Evolutionary conservation across 495 filamentous ascomycete genomes (phyloP).

Genomic region (Xylaria grammica): DNA sequence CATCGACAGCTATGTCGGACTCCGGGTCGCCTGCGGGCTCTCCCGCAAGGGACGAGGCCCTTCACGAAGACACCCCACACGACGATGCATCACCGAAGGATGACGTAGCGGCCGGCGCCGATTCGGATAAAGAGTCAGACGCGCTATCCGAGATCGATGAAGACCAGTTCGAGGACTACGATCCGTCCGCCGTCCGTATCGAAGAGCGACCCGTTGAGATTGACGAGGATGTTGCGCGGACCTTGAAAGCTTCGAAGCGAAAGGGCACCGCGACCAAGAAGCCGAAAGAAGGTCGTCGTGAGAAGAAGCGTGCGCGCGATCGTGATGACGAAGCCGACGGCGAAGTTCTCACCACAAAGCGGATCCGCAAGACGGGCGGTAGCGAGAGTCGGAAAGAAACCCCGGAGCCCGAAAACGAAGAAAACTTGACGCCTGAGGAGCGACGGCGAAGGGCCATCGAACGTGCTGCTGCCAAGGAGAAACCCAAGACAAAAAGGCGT

Average conservation of each 20-base stretch:
- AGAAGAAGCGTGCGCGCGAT: slow-evolving; percentile 69
- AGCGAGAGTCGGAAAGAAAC: slow-evolving; percentile 52
- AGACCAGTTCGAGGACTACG: slow-evolving; percentile 88
- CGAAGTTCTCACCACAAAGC: slow-evolving; percentile 56
- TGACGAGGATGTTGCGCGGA: slow-evolving; percentile 81
- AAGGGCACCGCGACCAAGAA: slow-evolving; percentile 74
- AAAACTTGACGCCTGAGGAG: slow-evolving; percentile 68
- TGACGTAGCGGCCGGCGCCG: slow-evolving; percentile 45
- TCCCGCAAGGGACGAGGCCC: slow-evolving; percentile 30
- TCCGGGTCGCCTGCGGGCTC: slow-evolving; percentile 37
- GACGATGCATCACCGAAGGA: slow-evolving; percentile 37
- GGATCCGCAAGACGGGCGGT: slow-evolving; percentile 39
- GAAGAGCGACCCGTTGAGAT: slow-evolving; percentile 82
- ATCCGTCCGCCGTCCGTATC: slow-evolving; percentile 74
- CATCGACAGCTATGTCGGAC: slow-evolving; percentile 49
- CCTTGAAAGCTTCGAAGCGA: slow-evolving; percentile 75
- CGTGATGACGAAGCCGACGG: slow-evolving; percentile 63
- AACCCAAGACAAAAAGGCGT: slow-evolving; percentile 63
- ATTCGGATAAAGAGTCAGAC: slow-evolving; percentile 79
- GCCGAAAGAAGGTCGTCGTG: slow-evolving; percentile 75
- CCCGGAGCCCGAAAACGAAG: slow-evolving; percentile 66
- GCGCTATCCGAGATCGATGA: slow-evolving; percentile 95
- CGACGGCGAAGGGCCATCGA: slow-evolving; percentile 80
- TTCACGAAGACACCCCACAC: slow-evolving; percentile 44
- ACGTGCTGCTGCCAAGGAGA: slow-evolving; percentile 79